Base-by-base conservation (phyloP, 108 stramenopile species). In the Conticribra weissflogii region DNA sequence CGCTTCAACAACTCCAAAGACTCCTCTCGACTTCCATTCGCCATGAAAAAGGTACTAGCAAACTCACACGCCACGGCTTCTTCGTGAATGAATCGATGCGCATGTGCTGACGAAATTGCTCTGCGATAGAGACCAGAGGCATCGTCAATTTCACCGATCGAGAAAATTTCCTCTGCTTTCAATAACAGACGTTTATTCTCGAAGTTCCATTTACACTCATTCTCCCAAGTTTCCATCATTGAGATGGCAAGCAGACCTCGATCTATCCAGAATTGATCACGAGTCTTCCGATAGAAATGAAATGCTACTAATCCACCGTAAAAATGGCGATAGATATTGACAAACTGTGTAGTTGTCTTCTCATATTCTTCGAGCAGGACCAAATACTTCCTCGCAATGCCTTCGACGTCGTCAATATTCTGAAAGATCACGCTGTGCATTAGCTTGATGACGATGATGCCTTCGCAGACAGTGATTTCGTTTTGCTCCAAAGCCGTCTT, bases 101-200 rank as follows among this genome's bases (percentile, higher is more conserved):
- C n/a, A n/a, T n/a, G n/a, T n/a, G n/a, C n/a, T n/a, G n/a, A n/a
- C n/a, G n/a, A n/a, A n/a, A n/a, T n/a, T n/a, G n/a, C n/a, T n/a
- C n/a, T n/a, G n/a, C n/a, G n/a, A n/a, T n/a, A n/a, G n/a, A n/a
- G n/a, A n/a, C n/a, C n/a, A n/a, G n/a, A n/a, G n/a, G n/a, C n/a
- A n/a, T n/a, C n/a, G n/a, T n/a, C n/a, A 21, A 65, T 22, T 16
- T 51, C 28, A 30, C 52, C 64, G 22, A 65, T 33, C 31, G 64
- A 50, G 53, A 41, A 65, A 31, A 23, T 19, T 32, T 32, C 12
- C 32, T 65, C 64, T 30, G 64, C 64, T 34, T 53, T 50, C 27
- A 65, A 33, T 21, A 65, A 34, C 1, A 53, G 32, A 2, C 52
- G 19, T 24, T 65, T 65, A 49, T 65, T 65, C 64, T 65, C n/a